Percentiles rank a stretch among this genome's conserved stretches.
phyloP scores from a whole-genome alignment of 768 basidiomycete genomes.

The Clitopilus hobsonii region DNA sequence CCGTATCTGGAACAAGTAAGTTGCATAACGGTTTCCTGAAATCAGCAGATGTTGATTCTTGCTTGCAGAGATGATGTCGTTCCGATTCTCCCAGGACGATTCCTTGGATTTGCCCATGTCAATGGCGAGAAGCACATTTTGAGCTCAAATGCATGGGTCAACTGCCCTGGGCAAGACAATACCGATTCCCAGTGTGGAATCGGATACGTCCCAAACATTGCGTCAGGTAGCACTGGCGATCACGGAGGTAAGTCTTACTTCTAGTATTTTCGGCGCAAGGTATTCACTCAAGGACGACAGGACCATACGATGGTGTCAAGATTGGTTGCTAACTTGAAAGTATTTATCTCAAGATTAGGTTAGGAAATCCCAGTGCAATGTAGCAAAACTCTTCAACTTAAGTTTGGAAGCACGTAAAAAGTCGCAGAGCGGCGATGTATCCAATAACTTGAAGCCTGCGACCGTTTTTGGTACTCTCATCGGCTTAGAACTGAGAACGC shows the following conservation, averaged over 20 bases:
- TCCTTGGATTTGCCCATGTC: conserved; percentile 34
- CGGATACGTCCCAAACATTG: conserved; percentile 15
- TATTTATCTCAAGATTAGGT: not conserved
- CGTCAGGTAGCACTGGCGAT: conserved; percentile 9
- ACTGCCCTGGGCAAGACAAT: conserved; percentile 18
- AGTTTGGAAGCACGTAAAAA: too few species aligned
- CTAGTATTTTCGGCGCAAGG: not conserved
- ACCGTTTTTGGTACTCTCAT: too few species aligned
- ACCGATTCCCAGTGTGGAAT: conserved; percentile 13
- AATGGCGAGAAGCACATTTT: conserved; percentile 22
- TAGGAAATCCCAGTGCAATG: too few species aligned
- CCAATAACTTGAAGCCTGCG: too few species aligned
- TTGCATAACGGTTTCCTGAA: too few species aligned
- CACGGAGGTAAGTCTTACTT: conserved; percentile 9
- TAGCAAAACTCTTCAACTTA: too few species aligned
- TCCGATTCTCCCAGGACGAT: conserved; percentile 21
- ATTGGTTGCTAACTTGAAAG: conserved; percentile 10
- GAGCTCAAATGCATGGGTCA: conserved; percentile 11
- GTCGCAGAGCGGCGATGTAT: too few species aligned
- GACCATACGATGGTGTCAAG: conserved; percentile 13
- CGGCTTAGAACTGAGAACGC: too few species aligned
- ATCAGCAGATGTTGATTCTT: not conserved
- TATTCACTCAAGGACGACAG: not conserved
- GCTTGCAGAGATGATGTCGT: conserved; percentile 21
- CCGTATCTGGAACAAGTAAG: conserved; percentile 46